phyloP scores from a whole-genome alignment of 2,329 filamentous ascomycete genomes.

The Pseudopyricularia cyperi region DNA sequence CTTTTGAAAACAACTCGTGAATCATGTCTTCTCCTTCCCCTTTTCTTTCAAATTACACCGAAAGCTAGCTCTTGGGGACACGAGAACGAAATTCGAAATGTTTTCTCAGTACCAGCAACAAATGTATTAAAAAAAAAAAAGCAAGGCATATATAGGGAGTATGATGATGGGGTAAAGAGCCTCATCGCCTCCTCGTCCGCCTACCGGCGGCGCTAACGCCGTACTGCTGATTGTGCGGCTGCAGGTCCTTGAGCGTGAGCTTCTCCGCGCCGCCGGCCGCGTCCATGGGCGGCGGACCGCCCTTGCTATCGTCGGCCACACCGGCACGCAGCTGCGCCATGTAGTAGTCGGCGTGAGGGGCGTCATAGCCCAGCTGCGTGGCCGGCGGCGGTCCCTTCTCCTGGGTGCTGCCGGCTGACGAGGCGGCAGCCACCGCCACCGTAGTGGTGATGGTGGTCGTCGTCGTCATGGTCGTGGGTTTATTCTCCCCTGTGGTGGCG shows the following conservation, averaged over 20 bases:
- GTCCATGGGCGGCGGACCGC: neutral
- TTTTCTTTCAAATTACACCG: no score
- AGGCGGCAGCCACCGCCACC: slow-evolving; percentile 11
- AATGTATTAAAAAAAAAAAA: no score
- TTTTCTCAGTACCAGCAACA: no score
- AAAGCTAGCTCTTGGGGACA: no score
- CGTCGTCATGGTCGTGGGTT: neutral
- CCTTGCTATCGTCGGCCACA: slow-evolving; percentile 2
- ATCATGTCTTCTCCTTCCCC: no score
- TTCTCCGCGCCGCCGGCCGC: neutral
- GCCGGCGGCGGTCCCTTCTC: slow-evolving; percentile 20
- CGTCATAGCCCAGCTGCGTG: slow-evolving; percentile 41
- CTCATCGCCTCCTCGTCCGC: neutral
- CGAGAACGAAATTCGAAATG: no score
- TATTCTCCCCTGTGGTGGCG: neutral
- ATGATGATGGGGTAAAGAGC: no score
- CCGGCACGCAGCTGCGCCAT: slow-evolving; percentile 28
- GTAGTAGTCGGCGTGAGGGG: slow-evolving; percentile 31
- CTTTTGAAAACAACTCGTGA: no score
- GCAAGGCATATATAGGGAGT: no score
- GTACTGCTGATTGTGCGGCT: slow-evolving; percentile 1
- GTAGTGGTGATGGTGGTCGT: neutral
- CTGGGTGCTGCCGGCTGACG: slow-evolving; percentile 4
- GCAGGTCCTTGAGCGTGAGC: slow-evolving; percentile 4
- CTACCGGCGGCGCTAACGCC: neutral